phyloP scores from a whole-genome alignment of 1,139 yeast species.

The Geotrichum histeridarum region DNA sequence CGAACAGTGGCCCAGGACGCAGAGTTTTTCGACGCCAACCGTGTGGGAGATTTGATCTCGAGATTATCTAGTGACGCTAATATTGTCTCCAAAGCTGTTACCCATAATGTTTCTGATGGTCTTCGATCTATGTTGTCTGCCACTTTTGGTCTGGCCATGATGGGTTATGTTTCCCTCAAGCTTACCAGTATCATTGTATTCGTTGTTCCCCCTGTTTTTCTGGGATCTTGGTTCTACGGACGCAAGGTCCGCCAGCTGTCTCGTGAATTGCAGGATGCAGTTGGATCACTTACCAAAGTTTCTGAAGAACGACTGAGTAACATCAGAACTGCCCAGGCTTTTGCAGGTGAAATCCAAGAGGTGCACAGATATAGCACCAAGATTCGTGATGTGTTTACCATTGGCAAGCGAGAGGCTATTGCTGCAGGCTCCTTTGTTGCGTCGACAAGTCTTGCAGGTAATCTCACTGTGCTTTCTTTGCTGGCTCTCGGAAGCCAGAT shows the following conservation, averaged over 20 bases:
- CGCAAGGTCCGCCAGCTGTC: constrained; percentile 71
- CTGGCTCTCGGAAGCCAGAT: constrained; percentile 76
- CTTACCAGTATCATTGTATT: constrained; percentile 70
- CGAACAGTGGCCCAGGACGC: constrained; percentile 81
- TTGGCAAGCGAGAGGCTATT: constrained; percentile 75
- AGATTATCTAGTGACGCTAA: constrained; percentile 85
- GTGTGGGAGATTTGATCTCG: constrained; percentile 90
- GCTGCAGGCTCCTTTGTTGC: constrained; percentile 63
- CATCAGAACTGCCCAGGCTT: constrained; percentile 78
- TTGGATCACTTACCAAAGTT: constrained; percentile 81
- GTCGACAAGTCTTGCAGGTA: constrained; percentile 75
- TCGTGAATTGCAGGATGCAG: constrained; percentile 71
- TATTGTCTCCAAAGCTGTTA: constrained; percentile 78
- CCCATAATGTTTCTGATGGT: constrained; percentile 90
- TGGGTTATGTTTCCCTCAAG: constrained; percentile 80
- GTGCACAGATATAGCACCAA: constrained; percentile 59
- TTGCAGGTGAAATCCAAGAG: constrained; percentile 76
- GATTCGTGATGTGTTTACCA: constrained; percentile 63
- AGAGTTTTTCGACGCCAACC: constrained; percentile 85
- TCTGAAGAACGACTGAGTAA: constrained; percentile 90
- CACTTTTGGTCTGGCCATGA: constrained; percentile 75
- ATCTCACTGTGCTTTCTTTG: constrained; percentile 68
- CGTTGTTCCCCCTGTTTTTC: constrained; percentile 73
- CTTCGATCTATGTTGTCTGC: constrained; percentile 76
- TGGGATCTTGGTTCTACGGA: constrained; percentile 76